These are phyloP conservation scores for Polyporus arcularius DNA, from an alignment of 768 basidiomycete species.

Conservation along the genomic window DNA sequence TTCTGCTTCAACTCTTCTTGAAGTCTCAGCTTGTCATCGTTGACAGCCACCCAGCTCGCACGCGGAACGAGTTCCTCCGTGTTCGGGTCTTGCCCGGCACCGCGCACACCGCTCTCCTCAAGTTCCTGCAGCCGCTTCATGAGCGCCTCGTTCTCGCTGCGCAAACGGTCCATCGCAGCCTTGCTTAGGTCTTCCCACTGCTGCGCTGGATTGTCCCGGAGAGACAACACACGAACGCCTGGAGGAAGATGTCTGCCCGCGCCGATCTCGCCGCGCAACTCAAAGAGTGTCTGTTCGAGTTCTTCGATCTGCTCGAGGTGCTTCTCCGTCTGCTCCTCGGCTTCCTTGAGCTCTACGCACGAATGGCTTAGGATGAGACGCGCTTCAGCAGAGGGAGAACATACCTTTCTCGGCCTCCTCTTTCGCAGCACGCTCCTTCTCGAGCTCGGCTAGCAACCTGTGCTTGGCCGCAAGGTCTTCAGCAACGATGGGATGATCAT, in stretches of 20 bases:
- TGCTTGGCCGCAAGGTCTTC: conserved; percentile 27
- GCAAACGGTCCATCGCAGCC: conserved; percentile 73
- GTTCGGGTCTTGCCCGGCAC: conserved; percentile 22
- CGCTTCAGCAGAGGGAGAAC: neutral
- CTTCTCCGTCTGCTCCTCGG: conserved; percentile 35
- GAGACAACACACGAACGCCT: conserved; percentile 63
- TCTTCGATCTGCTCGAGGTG: conserved; percentile 59
- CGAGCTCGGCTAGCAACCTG: conserved; percentile 43
- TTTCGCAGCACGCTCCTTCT: conserved; percentile 37
- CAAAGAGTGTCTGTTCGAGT: conserved; percentile 80
- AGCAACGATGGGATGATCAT: conserved; percentile 32
- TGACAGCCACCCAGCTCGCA: conserved; percentile 75
- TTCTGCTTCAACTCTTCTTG: conserved; percentile 69
- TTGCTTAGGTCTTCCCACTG: conserved; percentile 77
- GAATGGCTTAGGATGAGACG: neutral
- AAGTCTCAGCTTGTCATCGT: conserved; percentile 68
- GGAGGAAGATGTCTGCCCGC: conserved; percentile 77
- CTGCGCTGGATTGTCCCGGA: conserved; percentile 81
- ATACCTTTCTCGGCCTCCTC: conserved; percentile 39
- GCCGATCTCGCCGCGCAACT: conserved; percentile 74
- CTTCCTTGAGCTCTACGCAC: conserved; percentile 46
- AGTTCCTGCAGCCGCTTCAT: conserved; percentile 65
- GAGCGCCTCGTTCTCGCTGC: conserved; percentile 82
- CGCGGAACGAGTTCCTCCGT: conserved; percentile 63
- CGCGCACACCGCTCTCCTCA: conserved; percentile 42